phyloP scores from a whole-genome alignment of 768 basidiomycete species.

The Rhizopogon vesiculosus region DNA sequence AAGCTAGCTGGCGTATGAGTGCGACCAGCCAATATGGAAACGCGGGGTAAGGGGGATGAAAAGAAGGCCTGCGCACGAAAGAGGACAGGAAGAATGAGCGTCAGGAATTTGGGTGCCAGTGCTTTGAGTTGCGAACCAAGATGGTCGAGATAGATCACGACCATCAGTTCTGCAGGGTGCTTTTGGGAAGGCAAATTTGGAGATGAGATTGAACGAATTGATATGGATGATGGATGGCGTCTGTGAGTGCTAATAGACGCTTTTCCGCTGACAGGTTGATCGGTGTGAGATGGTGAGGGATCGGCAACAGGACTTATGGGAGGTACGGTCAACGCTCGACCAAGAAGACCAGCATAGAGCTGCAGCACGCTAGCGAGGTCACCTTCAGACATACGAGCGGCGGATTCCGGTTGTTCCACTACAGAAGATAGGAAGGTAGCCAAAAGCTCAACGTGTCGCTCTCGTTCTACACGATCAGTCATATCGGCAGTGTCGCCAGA shows the following conservation, averaged over 20 bases:
- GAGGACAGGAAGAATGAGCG: slow-evolving; percentile 62
- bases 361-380: slow-evolving; percentile 51
- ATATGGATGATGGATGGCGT: slow-evolving; percentile 59
- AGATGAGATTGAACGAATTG: slow-evolving; percentile 38
- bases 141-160: slow-evolving; percentile 59
- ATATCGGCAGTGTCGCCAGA: slow-evolving; percentile 30
- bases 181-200: slow-evolving; percentile 25
- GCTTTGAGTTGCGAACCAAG: slow-evolving; percentile 57
- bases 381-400: slow-evolving; percentile 57
- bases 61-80: slow-evolving; percentile 66
- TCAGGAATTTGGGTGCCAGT: slow-evolving; percentile 50
- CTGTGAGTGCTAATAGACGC: slow-evolving; percentile 39
- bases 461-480: slow-evolving; percentile 49
- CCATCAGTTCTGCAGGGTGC: slow-evolving; percentile 61
- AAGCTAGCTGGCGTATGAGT: slow-evolving; percentile 26
- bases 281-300: slow-evolving; percentile 20
- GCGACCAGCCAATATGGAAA: slow-evolving; percentile 46
- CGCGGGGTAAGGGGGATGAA: slow-evolving; percentile 60
- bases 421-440: slow-evolving; percentile 51
- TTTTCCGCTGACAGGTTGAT: slow-evolving; percentile 19
- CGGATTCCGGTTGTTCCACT: slow-evolving; percentile 45
- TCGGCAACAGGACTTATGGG: slow-evolving; percentile 9
- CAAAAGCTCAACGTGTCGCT: slow-evolving; percentile 60
- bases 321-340: slow-evolving; percentile 41
- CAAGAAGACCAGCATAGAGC: slow-evolving; percentile 59